Evolutionary conservation across 2,329 filamentous ascomycete genomes (phyloP).

Genomic region (Cucurbitaria berberidis): DNA sequence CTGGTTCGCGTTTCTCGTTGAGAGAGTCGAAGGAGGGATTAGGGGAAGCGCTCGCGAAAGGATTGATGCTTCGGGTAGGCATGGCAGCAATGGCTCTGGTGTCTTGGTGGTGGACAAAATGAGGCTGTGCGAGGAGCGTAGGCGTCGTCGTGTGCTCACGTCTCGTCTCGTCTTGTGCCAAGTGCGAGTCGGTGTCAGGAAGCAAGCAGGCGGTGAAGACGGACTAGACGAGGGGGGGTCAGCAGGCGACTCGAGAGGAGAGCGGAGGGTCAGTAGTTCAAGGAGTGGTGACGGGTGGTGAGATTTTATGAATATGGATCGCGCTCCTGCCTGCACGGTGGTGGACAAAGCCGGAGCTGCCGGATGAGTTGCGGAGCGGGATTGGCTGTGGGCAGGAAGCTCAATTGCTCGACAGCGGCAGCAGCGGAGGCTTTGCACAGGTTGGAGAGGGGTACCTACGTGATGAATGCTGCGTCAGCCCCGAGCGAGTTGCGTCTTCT

Average conservation of each 20-base stretch:
- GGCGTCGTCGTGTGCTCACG: conserved; percentile 4
- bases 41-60: conserved; percentile 61
- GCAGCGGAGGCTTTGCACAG: conserved; percentile 20
- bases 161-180: conserved; percentile 1
- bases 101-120: neutral
- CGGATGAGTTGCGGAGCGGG: conserved; percentile 25
- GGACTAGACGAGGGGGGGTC: conserved; percentile 22
- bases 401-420: conserved; percentile 21
- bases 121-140: conserved; percentile 4
- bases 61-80: conserved; percentile 67
- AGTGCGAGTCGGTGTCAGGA: conserved; percentile 5
- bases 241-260: conserved; percentile 17
- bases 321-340: conserved; percentile 11
- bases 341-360: conserved; percentile 27
- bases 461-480: conserved; percentile 3
- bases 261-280: no score
- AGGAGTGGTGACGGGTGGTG: neutral
- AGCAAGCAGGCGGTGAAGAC: conserved; percentile 19
- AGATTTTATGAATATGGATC: conserved; percentile 9
- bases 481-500: neutral
- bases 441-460: conserved; percentile 23
- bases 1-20: conserved; percentile 61
- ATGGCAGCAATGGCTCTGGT: conserved; percentile 52
- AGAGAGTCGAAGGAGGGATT: conserved; percentile 57
- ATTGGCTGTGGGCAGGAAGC: conserved; percentile 8